phyloP scores from a whole-genome alignment of 352 stramenopile genomes.

The Phytophthora foliorum region DNA sequence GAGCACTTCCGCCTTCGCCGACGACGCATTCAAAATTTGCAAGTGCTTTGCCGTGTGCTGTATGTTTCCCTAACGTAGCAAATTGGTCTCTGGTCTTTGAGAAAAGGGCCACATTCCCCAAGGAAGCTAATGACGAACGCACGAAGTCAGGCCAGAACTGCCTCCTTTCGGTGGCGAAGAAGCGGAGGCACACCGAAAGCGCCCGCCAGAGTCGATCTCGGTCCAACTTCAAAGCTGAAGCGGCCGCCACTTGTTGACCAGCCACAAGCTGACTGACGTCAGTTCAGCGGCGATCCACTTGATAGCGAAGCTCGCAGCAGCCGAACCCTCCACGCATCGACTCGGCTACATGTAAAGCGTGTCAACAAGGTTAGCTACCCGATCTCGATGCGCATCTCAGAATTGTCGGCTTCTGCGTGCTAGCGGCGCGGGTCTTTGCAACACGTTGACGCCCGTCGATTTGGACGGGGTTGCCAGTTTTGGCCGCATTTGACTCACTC shows the following conservation, averaged over 20 bases:
- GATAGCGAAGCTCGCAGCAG: neutral
- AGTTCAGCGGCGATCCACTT: neutral
- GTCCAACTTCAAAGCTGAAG: conserved; percentile 32
- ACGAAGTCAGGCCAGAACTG: conserved; percentile 11
- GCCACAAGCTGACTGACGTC: neutral
- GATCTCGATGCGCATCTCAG: neutral
- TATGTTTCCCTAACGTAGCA: conserved; percentile 20
- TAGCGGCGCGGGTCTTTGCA: neutral
- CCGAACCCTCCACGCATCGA: neutral
- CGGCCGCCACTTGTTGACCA: neutral
- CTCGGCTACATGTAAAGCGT: neutral
- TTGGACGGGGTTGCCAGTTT: neutral
- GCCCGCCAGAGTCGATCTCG: conserved; percentile 12
- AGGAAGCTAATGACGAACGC: conserved; percentile 22
- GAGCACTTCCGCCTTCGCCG: neutral
- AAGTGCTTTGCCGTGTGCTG: conserved; percentile 24
- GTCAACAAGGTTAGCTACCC: neutral
- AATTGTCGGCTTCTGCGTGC: neutral
- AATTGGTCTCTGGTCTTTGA: conserved; percentile 9
- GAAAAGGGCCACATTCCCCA: conserved; percentile 22
- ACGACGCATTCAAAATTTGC: conserved; percentile 27
- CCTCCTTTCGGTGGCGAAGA: conserved; percentile 30
- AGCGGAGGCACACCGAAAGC: conserved; percentile 31
- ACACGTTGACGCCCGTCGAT: neutral
- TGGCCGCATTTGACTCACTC: neutral